Base-by-base conservation (phyloP, 2,329 filamentous ascomycete genomes). In the Nemania abortiva region DNA sequence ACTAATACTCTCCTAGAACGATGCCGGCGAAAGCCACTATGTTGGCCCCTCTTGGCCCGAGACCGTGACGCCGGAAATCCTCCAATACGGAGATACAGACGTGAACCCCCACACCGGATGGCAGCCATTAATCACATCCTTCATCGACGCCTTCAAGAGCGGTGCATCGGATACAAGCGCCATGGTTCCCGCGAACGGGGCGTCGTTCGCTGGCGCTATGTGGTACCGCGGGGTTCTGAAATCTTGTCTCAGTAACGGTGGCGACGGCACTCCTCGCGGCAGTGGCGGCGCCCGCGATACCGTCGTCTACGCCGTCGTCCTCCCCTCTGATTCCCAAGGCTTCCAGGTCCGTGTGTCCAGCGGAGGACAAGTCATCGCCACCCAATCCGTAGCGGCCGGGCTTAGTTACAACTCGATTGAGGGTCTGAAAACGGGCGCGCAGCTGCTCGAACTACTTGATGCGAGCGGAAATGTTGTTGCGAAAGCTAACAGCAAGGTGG, bases 11-110 rank as follows among this genome's bases (percentile, higher is more conserved):
- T 9, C 18, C 27, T 39, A 71, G 77, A 80, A 81, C 63, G 78
- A 80, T 61, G 79, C 77, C 1, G 77, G 78, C 18, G 79, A 81
- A 63, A 77, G 75, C 65, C 80, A 82, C 70, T 81, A 82, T 71
- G 76, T 81, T 47, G 79, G 79, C 31, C 74, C 75, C 18, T 73
- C 76, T 39, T 79, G 77, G 76, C 65, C 74, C 6, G 79, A 81
- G 62, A 75, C 74, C 31, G 68, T 76, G 2, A 74, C 70, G 45
- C 39, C 58, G 22, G 74, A 75, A 24, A 77, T 79, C 61, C 66
- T 74, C 10, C 68, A 74, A 24, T 81, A 81, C 63, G 76, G 75
- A 39, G 77, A 77, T 63, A 71, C 74, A 49, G 73, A 74, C 50
- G 55, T 60, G 52, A 75, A 65, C 22, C 73, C 75, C 18, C 79